Conservation (phyloP, 75 land plant genomes). For the Pinus tabuliformis region DNA sequence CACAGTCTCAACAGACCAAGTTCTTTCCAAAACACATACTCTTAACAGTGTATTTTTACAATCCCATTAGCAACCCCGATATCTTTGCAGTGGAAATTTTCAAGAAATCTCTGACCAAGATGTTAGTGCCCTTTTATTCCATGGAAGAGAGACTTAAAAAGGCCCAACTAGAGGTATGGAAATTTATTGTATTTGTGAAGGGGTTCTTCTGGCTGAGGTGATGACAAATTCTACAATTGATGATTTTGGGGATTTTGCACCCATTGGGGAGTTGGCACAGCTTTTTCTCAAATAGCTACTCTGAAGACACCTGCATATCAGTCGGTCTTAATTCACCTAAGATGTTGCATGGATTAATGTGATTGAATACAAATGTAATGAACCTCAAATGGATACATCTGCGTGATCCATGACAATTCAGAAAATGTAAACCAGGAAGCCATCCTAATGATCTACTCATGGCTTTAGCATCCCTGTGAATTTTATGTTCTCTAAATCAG, state of each 20-base stretch:
- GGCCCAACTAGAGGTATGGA: slow-evolving; percentile 23
- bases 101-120: slow-evolving; percentile 24
- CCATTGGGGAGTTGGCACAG: slow-evolving; percentile 15
- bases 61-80: not conserved
- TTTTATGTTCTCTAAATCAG: no score
- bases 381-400: no score
- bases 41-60: no score
- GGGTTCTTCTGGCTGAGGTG: slow-evolving; percentile 40
- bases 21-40: no score
- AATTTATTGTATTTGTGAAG: slow-evolving; percentile 39
- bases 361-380: no score
- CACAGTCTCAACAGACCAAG: no score
- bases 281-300: slow-evolving; percentile 27
- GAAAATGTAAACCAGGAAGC: no score
- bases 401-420: no score
- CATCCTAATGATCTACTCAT: no score
- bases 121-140: slow-evolving; percentile 40
- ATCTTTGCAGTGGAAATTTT: slow-evolving; percentile 19
- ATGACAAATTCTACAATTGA: slow-evolving; percentile 15
- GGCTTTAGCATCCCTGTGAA: no score
- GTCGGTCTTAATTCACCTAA: no score
- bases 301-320: slow-evolving; percentile 14
- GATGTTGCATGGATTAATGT: no score
- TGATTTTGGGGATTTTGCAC: slow-evolving; percentile 30
- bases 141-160: slow-evolving; percentile 37